Base-by-base conservation (phyloP, 176 grass and related monocot species). In the Olyra latifolia region DNA sequence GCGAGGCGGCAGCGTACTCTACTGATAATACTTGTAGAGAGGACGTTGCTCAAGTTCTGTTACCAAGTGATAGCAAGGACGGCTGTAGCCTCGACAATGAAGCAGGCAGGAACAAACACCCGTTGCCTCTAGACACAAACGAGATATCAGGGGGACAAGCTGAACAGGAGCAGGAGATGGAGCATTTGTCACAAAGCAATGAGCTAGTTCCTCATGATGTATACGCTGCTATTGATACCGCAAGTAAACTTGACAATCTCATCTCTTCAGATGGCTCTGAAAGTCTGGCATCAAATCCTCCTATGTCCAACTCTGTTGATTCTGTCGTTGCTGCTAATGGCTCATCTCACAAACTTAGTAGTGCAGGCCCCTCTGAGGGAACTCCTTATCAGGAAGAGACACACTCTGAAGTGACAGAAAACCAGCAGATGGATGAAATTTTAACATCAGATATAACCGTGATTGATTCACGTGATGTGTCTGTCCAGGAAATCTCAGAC, bases 391-490 rank as follows among this genome's bases (percentile, higher is more conserved):
- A 47, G 64, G 77, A 78, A 62, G 86, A 83, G 19, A 40, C 30
- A 45, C 71, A 88, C 70, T 55, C 60, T 54, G 50, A 87, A 53
- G 38, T 74, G 0, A 40, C 61, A 65, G 75, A 85, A 71, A 85
- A 84, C 17, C 41, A 62, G 23, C 58, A 85, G 80, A 61, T 76
- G 27, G 74, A 64, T 69, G 71, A 94, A 74, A 74, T 53, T 69
- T 60, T 54, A 55, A 52, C 80, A 40, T 67, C 79, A 27, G 55
- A 98, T 87, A 46, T 35, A 41, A 35, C 50, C 54, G 28, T 75
- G 72, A 62, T 88, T 38, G 87, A 92, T 61, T 89, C 89, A 62
- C 87, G 66, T 57, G 85, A 80, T 88, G 24, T 87, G 77, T 45
- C 62, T 43, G 65, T 68, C 53, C 80, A 76, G 42, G 55, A 77